Conservation (phyloP, 2,329 filamentous ascomycete genomes). For the Metarhizium guizhouense region DNA sequence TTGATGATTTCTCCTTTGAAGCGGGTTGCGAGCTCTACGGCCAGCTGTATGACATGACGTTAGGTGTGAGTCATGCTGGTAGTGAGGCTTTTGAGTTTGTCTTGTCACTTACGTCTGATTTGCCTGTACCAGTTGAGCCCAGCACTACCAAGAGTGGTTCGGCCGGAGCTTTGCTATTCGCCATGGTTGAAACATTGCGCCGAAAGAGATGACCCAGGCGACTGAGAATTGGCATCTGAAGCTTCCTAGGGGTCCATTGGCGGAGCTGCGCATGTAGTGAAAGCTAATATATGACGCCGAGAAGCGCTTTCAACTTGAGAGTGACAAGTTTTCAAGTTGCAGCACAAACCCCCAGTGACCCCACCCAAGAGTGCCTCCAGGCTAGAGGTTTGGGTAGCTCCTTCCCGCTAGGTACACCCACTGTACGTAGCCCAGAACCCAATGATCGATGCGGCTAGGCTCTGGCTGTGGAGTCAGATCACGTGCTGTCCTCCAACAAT, state of each 20-base stretch:
- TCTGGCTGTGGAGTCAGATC: slow-evolving; percentile 14
- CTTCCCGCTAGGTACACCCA: neutral
- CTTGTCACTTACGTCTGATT: slow-evolving; percentile 62
- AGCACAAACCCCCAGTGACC: too few species aligned
- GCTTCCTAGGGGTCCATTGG: neutral
- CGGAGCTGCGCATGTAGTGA: neutral
- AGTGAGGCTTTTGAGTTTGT: too few species aligned
- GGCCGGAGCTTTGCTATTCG: slow-evolving; percentile 26
- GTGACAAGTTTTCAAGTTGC: neutral
- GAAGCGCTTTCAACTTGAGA: neutral
- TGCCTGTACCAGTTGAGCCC: slow-evolving; percentile 87
- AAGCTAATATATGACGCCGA: neutral
- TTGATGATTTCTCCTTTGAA: slow-evolving; percentile 95
- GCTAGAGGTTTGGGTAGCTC: neutral
- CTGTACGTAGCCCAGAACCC: neutral
- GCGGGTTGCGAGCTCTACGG: slow-evolving; percentile 72
- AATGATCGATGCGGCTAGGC: neutral
- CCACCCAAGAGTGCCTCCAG: too few species aligned
- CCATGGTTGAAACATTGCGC: slow-evolving; percentile 32
- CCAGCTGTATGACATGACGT: slow-evolving; percentile 50
- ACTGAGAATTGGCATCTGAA: slow-evolving; percentile 17
- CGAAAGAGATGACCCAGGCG: slow-evolving; percentile 14
- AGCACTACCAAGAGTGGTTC: slow-evolving; percentile 70
- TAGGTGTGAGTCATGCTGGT: neutral
- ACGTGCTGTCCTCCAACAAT: slow-evolving; percentile 25